A percentile compares a stretch with the other conserved stretches of the same genome.
phyloP scores from a whole-genome alignment of 352 stramenopile genomes.

The Pythium angustatum region DNA sequence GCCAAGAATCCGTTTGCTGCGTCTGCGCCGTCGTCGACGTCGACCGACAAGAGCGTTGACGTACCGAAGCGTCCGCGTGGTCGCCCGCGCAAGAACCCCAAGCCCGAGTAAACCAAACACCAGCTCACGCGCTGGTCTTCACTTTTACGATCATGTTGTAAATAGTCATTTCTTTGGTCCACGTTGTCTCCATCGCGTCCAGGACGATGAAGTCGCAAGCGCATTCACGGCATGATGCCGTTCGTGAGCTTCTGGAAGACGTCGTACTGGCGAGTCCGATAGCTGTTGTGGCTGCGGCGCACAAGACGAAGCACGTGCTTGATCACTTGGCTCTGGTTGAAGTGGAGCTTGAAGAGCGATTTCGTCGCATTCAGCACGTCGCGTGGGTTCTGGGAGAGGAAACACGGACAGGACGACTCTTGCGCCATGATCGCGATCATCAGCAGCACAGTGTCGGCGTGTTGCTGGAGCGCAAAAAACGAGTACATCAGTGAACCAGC shows the following conservation, averaged over 20 bases:
- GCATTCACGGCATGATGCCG: slow-evolving; percentile 76
- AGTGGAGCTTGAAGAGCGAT: slow-evolving; percentile 76
- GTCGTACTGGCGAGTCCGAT: slow-evolving; percentile 90
- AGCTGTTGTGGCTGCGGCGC: slow-evolving; percentile 88
- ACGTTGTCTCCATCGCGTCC: slow-evolving; percentile 19
- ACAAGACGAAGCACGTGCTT: slow-evolving; percentile 91
- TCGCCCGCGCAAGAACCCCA: slow-evolving; percentile 22
- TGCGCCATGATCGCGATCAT: slow-evolving; percentile 97
- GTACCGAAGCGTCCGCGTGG: slow-evolving; percentile 15
- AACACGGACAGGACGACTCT: slow-evolving; percentile 96
- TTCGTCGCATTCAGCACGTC: slow-evolving; percentile 79
- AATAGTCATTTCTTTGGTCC: slow-evolving; percentile 24
- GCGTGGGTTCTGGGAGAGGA: slow-evolving; percentile 79
- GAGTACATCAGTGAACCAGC: neutral
- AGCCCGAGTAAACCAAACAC: slow-evolving; percentile 11
- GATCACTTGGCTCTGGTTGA: slow-evolving; percentile 86
- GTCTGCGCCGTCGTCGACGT: slow-evolving; percentile 14
- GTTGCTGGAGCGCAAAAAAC: slow-evolving; percentile 50
- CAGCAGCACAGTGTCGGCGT: slow-evolving; percentile 93
- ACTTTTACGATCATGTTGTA: no score
- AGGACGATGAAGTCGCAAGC: neutral
- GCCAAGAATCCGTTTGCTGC: slow-evolving; percentile 73
- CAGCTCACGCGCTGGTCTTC: neutral
- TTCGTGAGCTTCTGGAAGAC: slow-evolving; percentile 93
- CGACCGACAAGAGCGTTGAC: neutral